Evolutionary conservation across 345 rosid species (phyloP), one percentile per base, ranked within the genome.

Genomic region (Orychophragmus violaceus): DNA sequence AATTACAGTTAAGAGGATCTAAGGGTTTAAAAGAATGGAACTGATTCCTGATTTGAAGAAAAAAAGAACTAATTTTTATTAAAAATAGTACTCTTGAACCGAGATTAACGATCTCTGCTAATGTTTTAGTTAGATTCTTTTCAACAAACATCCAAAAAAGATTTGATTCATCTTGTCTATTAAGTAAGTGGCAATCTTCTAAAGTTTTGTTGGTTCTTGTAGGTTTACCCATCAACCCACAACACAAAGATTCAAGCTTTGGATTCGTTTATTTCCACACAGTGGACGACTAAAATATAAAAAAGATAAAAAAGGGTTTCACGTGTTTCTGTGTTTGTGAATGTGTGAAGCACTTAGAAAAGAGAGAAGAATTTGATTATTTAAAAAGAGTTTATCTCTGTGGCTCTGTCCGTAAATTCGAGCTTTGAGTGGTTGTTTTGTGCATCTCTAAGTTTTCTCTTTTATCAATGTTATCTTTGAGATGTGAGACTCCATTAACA

Each of bases 381-480:
- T 51, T 8, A 45, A 78, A 76, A 28, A 71, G 19, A 60, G 72
- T 29, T 60, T 66, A 50, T 65, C 76, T 76, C 44, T 71, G 80
- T 77, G 75, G 37, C 48, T 22, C 88, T 84, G 95, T 84, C 85
- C 82, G 85, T 72, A 65, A 72, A 72, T 79, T 77, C 76, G 76
- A 73, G 87, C 82, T 76, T 84, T 84, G 88, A 85, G 88, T 50
- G 72, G 83, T 82, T 84, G 71, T 77, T 66, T 73, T 66, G 77
- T 66, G 77, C 56, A 66, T 66, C 77, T 73, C 77, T 58, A 73
- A 51, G 62, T 39, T 64, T 11, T 52, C 8, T 70, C 33, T 59
- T 58, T 58, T 69, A 48, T 55, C 69, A 54, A 68, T 67, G 74
- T 74, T 68, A 45, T 62, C 69, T 45, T 79, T 73, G 64, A 71